Percentiles rank a stretch among this genome's conserved stretches.
phyloP scores from a whole-genome alignment of 805 yeast genomes.

The Sugiyamaella lignohabitans region DNA sequence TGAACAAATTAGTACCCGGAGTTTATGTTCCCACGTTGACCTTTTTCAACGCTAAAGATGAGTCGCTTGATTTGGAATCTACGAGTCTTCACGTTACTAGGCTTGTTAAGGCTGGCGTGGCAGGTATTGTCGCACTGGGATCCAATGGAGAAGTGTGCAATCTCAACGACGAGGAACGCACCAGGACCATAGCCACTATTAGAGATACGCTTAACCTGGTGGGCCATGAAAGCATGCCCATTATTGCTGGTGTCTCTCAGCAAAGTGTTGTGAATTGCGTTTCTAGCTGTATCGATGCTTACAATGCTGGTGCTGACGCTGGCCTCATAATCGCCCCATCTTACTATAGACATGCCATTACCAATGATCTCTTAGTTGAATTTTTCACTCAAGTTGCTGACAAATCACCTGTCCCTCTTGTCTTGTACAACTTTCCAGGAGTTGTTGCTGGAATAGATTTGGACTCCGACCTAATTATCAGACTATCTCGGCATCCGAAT shows the following conservation, averaged over 20 bases:
- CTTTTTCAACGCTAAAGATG: neutral
- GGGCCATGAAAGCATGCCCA: constrained; percentile 33
- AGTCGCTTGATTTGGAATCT: neutral
- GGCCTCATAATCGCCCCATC: constrained; percentile 35
- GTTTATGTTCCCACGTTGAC: neutral
- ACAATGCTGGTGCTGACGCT: constrained; percentile 18
- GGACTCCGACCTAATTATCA: constrained; percentile 32
- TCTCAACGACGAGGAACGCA: constrained; percentile 39
- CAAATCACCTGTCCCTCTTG: constrained; percentile 35
- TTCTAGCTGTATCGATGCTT: constrained; percentile 21
- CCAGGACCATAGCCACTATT: constrained; percentile 17
- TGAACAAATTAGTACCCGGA: neutral
- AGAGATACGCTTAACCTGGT: constrained; percentile 27
- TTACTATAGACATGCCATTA: constrained; percentile 39
- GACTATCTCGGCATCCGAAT: constrained; percentile 31
- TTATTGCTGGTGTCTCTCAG: constrained; percentile 42
- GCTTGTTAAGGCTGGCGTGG: constrained; percentile 18
- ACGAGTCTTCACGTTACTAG: constrained; percentile 14
- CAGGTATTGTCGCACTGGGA: constrained; percentile 20
- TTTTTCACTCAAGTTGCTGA: constrained; percentile 39
- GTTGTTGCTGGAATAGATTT: constrained; percentile 36
- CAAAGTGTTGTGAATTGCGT: constrained; percentile 38
- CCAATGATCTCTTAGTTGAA: constrained; percentile 39
- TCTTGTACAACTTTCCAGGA: constrained; percentile 41
- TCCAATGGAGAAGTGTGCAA: constrained; percentile 28